phyloP scores from a whole-genome alignment of 257 asterid genomes.

The Gentiana macrophylla region DNA sequence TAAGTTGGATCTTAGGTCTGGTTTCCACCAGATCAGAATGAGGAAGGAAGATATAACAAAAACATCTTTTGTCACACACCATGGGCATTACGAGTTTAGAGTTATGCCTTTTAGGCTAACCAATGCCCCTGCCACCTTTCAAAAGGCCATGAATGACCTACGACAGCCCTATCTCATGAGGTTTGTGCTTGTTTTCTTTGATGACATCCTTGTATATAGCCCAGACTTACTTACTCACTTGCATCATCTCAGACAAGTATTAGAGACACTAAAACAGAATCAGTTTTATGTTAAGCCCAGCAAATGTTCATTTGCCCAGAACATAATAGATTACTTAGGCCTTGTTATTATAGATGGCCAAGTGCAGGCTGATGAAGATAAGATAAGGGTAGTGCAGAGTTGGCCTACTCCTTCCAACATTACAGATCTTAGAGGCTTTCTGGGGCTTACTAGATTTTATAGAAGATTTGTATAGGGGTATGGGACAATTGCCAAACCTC shows the following conservation, averaged over 20 bases:
- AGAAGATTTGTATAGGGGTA: not conserved
- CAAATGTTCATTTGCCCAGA: not conserved
- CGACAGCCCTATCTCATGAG: not conserved
- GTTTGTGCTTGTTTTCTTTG: conserved; percentile 7
- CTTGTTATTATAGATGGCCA: not conserved
- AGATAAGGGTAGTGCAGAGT: not conserved
- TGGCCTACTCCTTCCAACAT: not conserved
- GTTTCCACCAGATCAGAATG: not conserved
- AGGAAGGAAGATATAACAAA: not conserved
- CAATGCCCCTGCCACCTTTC: conserved; percentile 9
- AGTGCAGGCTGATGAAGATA: not conserved
- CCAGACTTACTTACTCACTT: not conserved
- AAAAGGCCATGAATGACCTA: not conserved
- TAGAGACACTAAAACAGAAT: not conserved
- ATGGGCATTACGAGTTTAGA: not conserved
- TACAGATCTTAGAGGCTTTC: not conserved
- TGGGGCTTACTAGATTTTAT: conserved; percentile 1
- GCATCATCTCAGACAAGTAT: not conserved
- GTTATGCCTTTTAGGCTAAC: not conserved
- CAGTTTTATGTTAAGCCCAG: not conserved
- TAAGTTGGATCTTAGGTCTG: not conserved
- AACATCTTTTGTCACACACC: not conserved
- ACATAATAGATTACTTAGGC: conserved; percentile 1
- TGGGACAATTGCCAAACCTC: not conserved
- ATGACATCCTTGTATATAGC: conserved; percentile 8